Evolutionary conservation across 1,284 basidiomycete genomes (phyloP), one percentile per base, ranked within the genome.

Genomic region (Papiliotrema fonsecae): DNA sequence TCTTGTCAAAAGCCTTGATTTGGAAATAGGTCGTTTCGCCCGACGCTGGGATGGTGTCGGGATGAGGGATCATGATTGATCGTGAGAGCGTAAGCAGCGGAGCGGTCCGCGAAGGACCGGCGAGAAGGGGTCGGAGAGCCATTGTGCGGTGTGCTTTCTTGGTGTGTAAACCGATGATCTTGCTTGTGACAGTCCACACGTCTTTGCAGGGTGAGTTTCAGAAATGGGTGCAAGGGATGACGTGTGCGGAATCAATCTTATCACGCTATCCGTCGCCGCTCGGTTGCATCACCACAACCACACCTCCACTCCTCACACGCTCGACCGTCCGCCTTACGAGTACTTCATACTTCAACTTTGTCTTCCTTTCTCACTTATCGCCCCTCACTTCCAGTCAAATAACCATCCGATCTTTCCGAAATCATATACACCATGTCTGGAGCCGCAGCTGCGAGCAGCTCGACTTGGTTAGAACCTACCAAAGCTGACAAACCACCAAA

Each of bases 401-500:
- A 9, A 31, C 30, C 30, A 10, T 31, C 16, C 30, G 10, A 31
- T 31, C 9, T 16, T 10, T 10, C 30, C 16, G 30, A 9, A 19
- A 9, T 24, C 16, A 40, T 6, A 13, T 21, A 21, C 45, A 46
- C 35, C 21, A 46, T 46, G 45, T 37, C 36, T 22, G 2, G 31
- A 11, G 16, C 42, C n/a, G 26, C 18, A n/a, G 10, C 32, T 19
- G 21, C 31, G 31, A 30, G 21, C n/a, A 18, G 11, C 36, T 7
- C 43, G 31, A 31, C 14, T 31, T 47, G 38, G 37, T 10, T 21
- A 7, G 46, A 47, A 41, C 46, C 46, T 5, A 47, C 46, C 9
- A 47, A 47, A 30, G 18, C 28, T 40, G 46, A 47, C 30, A 47
- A 47, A 42, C 46, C 46, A 18, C 46, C 46, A 30, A 47, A 47